Percentiles rank a stretch among this genome's conserved stretches.
Evolutionary conservation across 2,329 filamentous ascomycete species (phyloP).

Genomic region (Ceratocystis cacaofunesta): DNA sequence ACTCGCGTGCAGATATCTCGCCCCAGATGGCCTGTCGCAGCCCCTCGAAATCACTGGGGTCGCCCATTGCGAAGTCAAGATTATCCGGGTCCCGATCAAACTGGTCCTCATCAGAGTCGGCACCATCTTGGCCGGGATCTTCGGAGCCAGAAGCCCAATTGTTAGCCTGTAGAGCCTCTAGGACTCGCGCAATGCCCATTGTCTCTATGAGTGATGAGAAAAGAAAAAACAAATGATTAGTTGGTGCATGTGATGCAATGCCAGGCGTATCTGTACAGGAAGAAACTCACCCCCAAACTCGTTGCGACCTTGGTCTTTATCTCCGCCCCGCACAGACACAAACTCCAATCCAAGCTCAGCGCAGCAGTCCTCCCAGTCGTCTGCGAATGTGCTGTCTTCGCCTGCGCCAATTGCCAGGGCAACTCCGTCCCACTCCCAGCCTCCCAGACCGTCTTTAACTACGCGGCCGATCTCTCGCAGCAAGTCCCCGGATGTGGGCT

Average conservation of each 20-base stretch:
- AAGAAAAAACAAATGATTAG: background rate
- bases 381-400: conserved; percentile 29
- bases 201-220: conserved; percentile 32
- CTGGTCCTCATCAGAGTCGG: conserved; percentile 23
- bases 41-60: conserved; percentile 37
- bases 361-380: conserved; percentile 48
- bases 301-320: conserved; percentile 31
- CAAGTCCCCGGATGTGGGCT: conserved; percentile 25
- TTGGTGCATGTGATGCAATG: background rate
- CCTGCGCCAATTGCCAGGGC: conserved; percentile 43
- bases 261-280: background rate
- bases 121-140: conserved; percentile 19
- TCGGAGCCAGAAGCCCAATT: conserved; percentile 38
- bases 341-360: conserved; percentile 46
- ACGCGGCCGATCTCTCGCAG: conserved; percentile 40
- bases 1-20: conserved; percentile 23
- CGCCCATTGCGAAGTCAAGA: conserved; percentile 34
- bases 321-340: conserved; percentile 35
- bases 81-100: conserved; percentile 32
- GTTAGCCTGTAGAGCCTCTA: conserved; percentile 49
- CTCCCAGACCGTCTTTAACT: conserved; percentile 41
- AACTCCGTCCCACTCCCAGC: conserved; percentile 51
- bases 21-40: conserved; percentile 39
- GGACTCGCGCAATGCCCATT: conserved; percentile 41
- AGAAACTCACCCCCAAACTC: conserved; percentile 41